These are phyloP conservation scores for Taxillus chinensis DNA, from an alignment of 164 flowering plant species.

Conservation along the genomic window DNA sequence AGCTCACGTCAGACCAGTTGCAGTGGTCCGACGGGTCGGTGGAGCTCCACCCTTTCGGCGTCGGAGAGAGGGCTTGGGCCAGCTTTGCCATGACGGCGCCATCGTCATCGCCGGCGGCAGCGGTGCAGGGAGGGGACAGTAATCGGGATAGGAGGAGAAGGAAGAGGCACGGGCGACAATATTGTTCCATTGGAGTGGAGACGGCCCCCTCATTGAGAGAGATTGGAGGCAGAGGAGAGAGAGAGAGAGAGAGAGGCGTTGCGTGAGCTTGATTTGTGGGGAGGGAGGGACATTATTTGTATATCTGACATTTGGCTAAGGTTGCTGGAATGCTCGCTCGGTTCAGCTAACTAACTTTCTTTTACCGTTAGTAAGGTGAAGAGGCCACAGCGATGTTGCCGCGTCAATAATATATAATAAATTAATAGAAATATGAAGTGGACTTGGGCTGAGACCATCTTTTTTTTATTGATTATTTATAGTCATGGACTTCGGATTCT, in stretches of 20 bases:
- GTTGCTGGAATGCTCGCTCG: too few relatives aligned
- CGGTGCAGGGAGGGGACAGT: neutral
- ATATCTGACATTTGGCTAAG: too few relatives aligned
- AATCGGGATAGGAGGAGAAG: neutral
- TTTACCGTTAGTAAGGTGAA: too few relatives aligned
- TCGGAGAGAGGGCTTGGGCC: slow-evolving; percentile 6
- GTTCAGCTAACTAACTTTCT: too few relatives aligned
- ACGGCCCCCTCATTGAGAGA: neutral
- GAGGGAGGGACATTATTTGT: too few relatives aligned
- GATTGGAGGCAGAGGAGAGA: neutral
- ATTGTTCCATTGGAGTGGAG: neutral
- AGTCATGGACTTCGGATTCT: too few relatives aligned
- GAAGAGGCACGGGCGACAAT: neutral
- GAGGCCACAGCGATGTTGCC: too few relatives aligned
- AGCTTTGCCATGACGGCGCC: slow-evolving; percentile 20
- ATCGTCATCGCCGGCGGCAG: slow-evolving; percentile 22
- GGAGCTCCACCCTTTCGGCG: slow-evolving; percentile 23
- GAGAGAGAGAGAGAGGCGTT: slow-evolving; percentile 5
- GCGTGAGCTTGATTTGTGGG: too few relatives aligned
- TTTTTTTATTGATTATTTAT: too few relatives aligned
- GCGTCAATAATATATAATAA: too few relatives aligned
- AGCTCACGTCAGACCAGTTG: slow-evolving; percentile 24
- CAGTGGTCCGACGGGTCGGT: slow-evolving; percentile 14
- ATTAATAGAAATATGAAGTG: too few relatives aligned
- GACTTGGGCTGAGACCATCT: too few relatives aligned